Percentiles rank a stretch among this genome's conserved stretches.
Evolutionary conservation across 306 rosid genomes (phyloP).

Genomic region (Acmispon strigosus): DNA sequence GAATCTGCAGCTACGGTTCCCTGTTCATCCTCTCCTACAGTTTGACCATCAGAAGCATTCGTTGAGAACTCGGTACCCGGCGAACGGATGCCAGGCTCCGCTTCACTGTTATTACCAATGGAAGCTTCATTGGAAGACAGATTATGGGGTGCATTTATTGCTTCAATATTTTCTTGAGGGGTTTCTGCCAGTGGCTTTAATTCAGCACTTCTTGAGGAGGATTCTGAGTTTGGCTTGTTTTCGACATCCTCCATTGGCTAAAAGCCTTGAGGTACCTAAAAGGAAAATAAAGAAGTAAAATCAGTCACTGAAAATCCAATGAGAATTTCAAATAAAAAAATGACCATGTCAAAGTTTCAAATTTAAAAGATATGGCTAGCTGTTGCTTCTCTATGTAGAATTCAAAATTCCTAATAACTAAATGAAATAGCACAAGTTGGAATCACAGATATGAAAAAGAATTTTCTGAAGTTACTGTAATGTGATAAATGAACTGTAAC

Average conservation of each 20-base stretch:
- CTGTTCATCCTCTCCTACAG: conserved; percentile 29
- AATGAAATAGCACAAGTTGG: background rate
- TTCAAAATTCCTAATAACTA: background rate
- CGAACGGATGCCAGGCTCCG: conserved; percentile 24
- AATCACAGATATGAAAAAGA: background rate
- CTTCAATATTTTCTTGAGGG: background rate
- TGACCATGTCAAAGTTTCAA: background rate
- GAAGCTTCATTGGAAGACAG: conserved; percentile 22
- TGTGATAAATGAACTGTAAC: background rate
- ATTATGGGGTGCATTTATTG: conserved; percentile 2
- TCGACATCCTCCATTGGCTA: conserved; percentile 51
- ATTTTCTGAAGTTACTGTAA: background rate
- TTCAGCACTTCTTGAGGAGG: conserved; percentile 18
- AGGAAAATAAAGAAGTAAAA: conserved; percentile 11
- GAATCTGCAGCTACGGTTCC: conserved; percentile 11
- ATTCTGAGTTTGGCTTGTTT: conserved; percentile 26
- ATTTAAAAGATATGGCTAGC: background rate
- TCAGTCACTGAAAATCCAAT: background rate
- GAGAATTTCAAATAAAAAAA: background rate
- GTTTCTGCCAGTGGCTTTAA: conserved; percentile 5
- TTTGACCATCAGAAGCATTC: conserved; percentile 26
- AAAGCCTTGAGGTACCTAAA: conserved; percentile 19
- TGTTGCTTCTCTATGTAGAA: background rate
- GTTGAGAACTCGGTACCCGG: conserved; percentile 1
- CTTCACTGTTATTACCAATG: conserved; percentile 19